phyloP scores from a whole-genome alignment of 2,329 filamentous ascomycete species.

The Calonectria henricotiae region DNA sequence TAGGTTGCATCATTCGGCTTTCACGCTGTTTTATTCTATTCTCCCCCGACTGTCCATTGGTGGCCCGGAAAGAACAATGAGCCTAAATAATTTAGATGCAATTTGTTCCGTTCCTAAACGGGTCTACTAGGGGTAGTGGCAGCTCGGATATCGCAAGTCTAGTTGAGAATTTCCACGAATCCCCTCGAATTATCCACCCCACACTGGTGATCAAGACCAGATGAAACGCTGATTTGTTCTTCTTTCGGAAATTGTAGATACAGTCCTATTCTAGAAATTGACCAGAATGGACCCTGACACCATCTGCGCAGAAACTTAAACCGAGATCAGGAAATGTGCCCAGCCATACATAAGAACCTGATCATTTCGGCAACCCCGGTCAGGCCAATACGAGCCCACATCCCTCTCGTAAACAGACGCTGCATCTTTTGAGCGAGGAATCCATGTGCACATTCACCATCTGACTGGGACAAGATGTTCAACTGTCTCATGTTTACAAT shows the following conservation, averaged over 20 bases:
- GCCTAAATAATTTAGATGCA: not conserved
- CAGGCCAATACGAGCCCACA: not conserved
- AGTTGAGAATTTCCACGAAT: slow-evolving; percentile 20
- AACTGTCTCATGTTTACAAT: not conserved
- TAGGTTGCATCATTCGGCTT: not conserved
- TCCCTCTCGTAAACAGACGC: not conserved
- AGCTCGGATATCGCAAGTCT: not conserved
- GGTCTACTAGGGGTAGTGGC: not conserved
- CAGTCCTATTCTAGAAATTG: not conserved
- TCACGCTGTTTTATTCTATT: not conserved
- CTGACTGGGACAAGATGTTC: not conserved
- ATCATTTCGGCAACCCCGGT: slow-evolving; percentile 1
- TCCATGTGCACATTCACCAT: not conserved
- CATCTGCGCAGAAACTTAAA: not conserved
- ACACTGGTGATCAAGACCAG: not conserved
- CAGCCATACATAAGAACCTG: not conserved
- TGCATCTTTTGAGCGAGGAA: not conserved
- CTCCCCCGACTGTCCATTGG: not conserved
- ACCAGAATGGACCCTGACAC: not conserved
- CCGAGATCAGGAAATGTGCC: not conserved
- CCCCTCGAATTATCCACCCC: not conserved
- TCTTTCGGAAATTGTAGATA: not conserved
- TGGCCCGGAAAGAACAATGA: not conserved
- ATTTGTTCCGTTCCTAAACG: slow-evolving; percentile 20
- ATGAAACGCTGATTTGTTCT: slow-evolving; percentile 14